Evolutionary conservation across 352 stramenopile genomes (phyloP), one percentile per base, ranked within the genome.

Genomic region (Phytophthora uliginosa): DNA sequence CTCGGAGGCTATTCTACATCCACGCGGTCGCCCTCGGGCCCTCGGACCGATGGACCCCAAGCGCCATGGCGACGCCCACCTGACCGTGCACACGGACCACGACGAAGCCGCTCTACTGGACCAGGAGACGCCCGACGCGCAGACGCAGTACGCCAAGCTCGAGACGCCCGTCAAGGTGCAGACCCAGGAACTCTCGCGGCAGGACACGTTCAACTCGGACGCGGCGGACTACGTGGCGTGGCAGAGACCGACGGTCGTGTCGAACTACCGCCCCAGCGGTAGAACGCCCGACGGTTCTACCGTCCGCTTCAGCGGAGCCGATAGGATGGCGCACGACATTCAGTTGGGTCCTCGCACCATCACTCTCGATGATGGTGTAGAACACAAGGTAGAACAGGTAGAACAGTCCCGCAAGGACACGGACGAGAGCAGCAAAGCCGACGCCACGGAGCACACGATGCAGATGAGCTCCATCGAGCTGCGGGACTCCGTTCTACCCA

Each of bases 191-290:
- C 52, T 73, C 1, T 60, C 61, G 1, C 57, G 68, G 26, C 76
- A 83, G 56, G 59, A 80, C 55, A 89, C 82, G 54, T 89, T 84
- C 63, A 75, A 78, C 48, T 81, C 72, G 45, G 77, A 81, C 31
- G 56, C 45, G 38, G 48, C 4, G 36, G n/a, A 31, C n/a, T 20
- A 28, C 22, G 47, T 20, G 47, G 47, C 47, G 42, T 17, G 42
- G 7, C 42, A 50, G 42, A 15, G 66, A 22, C 31, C 40, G 15
- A 60, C 52, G 34, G 15, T 61, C 56, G 59, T 28, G 28, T 34
- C 57, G 13, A n/a, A 10, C 48, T 67, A 59, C 54, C 57, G 28
- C 9, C 48, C 38, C 12, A 42, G 12, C 36, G 17, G 31, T 60
- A 22, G 15, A 59, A 22, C 24, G 42, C 15, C 18, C 20, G 24